phyloP scores from a whole-genome alignment of 208 protist species.

The Blechomonas ayalai region DNA sequence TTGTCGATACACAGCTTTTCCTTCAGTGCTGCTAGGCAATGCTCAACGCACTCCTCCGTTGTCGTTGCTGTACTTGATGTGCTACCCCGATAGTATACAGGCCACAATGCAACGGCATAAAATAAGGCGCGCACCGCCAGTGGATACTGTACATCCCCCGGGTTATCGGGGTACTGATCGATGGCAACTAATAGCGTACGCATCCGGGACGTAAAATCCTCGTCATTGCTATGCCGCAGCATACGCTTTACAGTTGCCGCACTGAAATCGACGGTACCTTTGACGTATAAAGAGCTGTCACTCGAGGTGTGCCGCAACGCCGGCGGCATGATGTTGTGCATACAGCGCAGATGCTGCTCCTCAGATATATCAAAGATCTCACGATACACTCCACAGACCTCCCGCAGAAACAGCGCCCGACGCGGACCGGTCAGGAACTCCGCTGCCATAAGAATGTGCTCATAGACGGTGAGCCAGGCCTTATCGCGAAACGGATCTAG shows the following conservation, averaged over 20 bases:
- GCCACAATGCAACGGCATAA: conserved; percentile 33
- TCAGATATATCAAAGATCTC: conserved; percentile 27
- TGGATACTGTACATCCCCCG: conserved; percentile 22
- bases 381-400: conserved; percentile 34
- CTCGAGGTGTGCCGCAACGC: neutral
- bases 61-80: conserved; percentile 14
- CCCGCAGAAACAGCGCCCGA: conserved; percentile 6
- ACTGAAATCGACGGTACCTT: neutral
- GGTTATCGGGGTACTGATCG: conserved; percentile 5
- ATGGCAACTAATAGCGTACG: conserved; percentile 13
- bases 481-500: conserved; percentile 21
- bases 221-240: conserved; percentile 17
- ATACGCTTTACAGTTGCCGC: neutral
- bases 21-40: conserved; percentile 18
- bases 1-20: conserved; percentile 24
- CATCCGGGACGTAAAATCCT: conserved; percentile 28
- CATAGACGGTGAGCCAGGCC: conserved; percentile 32
- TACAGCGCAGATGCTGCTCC: conserved; percentile 31
- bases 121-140: conserved; percentile 42
- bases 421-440: conserved; percentile 15
- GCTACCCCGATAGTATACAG: conserved; percentile 32
- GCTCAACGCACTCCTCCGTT: conserved; percentile 13
- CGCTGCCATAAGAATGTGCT: conserved; percentile 46
- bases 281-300: too few relatives aligned
- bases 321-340: conserved; percentile 33